Evolutionary conservation across 2,329 filamentous ascomycete genomes (phyloP).

Genomic region (Neocatenulostroma microsporum): DNA sequence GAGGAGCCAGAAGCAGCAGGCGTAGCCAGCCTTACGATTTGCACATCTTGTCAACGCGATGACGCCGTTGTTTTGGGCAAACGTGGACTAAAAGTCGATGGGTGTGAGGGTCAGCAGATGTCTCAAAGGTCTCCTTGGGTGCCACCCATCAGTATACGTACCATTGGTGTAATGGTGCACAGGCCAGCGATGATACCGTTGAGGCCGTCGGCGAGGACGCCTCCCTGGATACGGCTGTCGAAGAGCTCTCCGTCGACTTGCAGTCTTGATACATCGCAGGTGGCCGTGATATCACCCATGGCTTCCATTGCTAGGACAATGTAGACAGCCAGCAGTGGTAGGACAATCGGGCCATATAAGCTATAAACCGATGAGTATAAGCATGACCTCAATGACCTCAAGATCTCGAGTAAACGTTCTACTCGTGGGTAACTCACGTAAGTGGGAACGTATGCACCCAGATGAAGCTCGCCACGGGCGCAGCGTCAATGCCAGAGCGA

Average conservation of each 20-base stretch:
- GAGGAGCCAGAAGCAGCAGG: conserved; percentile 67
- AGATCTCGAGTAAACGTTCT: too few relatives aligned
- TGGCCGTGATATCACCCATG: conserved; percentile 60
- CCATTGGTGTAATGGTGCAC: conserved; percentile 71
- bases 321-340: conserved; percentile 56
- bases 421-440: too few relatives aligned
- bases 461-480: conserved; percentile 65
- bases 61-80: conserved; percentile 79
- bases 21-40: conserved; percentile 72
- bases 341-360: conserved; percentile 64
- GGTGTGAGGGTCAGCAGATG: too few relatives aligned
- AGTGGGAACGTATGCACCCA: conserved; percentile 74
- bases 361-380: too few relatives aligned
- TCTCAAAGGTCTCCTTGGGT: too few relatives aligned
- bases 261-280: conserved; percentile 69
- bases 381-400: too few relatives aligned
- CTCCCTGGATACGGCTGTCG: conserved; percentile 71
- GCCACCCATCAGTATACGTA: too few relatives aligned
- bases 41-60: conserved; percentile 76
- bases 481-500: conserved; percentile 59
- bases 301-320: conserved; percentile 71
- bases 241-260: conserved; percentile 65
- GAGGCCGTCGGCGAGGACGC: conserved; percentile 67
- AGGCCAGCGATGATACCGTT: conserved; percentile 68
- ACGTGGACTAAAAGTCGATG: too few relatives aligned